Conservation (phyloP, 306 rosid genomes). For the Albizia julibrissin region DNA sequence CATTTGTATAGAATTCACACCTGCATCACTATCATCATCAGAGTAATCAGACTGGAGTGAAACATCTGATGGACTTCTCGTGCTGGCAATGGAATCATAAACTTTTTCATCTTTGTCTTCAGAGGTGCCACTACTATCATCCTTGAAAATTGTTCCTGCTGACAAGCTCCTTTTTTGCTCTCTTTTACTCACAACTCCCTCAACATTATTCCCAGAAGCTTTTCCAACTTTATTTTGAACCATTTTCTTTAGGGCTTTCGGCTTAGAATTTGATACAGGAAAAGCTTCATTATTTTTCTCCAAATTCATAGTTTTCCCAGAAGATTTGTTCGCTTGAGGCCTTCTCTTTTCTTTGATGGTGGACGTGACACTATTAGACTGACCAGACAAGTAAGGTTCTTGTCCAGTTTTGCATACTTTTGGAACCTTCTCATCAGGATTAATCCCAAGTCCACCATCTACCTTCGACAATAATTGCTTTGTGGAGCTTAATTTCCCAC, state of each 20-base stretch:
- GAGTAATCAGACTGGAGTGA: slow-evolving; percentile 61
- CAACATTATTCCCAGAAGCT: slow-evolving; percentile 30
- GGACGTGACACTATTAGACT: slow-evolving; percentile 44
- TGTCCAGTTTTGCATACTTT: slow-evolving; percentile 37
- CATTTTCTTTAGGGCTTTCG: slow-evolving; percentile 33
- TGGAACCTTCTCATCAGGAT: slow-evolving; percentile 37
- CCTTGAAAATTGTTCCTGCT: slow-evolving; percentile 61
- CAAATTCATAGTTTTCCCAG: slow-evolving; percentile 28
- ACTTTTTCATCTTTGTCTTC: slow-evolving; percentile 44
- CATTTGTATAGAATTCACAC: slow-evolving; percentile 37
- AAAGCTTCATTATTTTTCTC: slow-evolving; percentile 37
- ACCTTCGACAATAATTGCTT: slow-evolving; percentile 34
- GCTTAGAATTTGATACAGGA: slow-evolving; percentile 39
- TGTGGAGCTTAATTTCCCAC: slow-evolving; percentile 27
- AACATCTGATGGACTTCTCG: slow-evolving; percentile 58
- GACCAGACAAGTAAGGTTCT: slow-evolving; percentile 37
- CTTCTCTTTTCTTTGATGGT: slow-evolving; percentile 38
- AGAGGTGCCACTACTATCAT: slow-evolving; percentile 59
- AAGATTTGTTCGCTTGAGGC: slow-evolving; percentile 34
- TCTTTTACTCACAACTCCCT: slow-evolving; percentile 38
- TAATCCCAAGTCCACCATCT: slow-evolving; percentile 28
- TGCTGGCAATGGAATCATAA: slow-evolving; percentile 58
- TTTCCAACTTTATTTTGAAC: slow-evolving; percentile 41
- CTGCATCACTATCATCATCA: slow-evolving; percentile 69
- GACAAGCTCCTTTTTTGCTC: slow-evolving; percentile 48